Percentiles rank a stretch among this genome's conserved stretches.
phyloP scores from a whole-genome alignment of 805 yeast genomes.

The Wickerhamia fluorescens region DNA sequence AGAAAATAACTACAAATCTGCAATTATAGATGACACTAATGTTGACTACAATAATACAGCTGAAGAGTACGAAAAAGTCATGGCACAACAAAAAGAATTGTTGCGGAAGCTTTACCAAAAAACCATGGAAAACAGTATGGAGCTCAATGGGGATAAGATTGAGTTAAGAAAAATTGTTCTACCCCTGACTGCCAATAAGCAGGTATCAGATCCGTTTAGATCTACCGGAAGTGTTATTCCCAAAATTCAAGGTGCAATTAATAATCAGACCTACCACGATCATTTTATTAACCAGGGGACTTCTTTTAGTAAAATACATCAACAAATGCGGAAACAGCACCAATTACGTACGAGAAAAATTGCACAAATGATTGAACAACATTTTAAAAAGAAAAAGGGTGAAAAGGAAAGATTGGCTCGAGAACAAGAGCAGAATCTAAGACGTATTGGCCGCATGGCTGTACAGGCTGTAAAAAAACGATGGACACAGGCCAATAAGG shows the following conservation, averaged over 20 bases:
- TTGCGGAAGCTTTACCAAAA: conserved; percentile 39
- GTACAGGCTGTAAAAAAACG: conserved; percentile 80
- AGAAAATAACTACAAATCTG: conserved; percentile 21
- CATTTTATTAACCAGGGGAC: conserved; percentile 72
- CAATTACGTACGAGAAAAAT: conserved; percentile 64
- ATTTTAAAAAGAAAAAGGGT: conserved; percentile 80
- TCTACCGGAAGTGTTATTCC: conserved; percentile 35
- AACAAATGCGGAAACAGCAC: conserved; percentile 57
- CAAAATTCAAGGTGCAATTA: conserved; percentile 35
- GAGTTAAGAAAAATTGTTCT: conserved; percentile 40
- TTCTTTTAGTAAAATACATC: conserved; percentile 61
- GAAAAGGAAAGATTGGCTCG: conserved; percentile 77
- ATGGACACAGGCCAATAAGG: conserved; percentile 87
- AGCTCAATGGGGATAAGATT: conserved; percentile 41
- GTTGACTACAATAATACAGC: conserved; percentile 24
- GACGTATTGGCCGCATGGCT: conserved; percentile 70
- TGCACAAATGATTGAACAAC: conserved; percentile 76
- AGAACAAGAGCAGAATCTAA: conserved; percentile 65
- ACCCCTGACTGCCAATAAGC: conserved; percentile 36
- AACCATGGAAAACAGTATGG: conserved; percentile 30
- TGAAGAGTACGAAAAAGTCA: conserved; percentile 55
- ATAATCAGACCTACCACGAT: conserved; percentile 55
- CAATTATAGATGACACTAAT: conserved; percentile 32
- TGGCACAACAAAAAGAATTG: conserved; percentile 47
- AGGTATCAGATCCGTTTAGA: conserved; percentile 40